Conservation (phyloP, 2,329 filamentous ascomycete genomes). For the Botrytis elliptica region DNA sequence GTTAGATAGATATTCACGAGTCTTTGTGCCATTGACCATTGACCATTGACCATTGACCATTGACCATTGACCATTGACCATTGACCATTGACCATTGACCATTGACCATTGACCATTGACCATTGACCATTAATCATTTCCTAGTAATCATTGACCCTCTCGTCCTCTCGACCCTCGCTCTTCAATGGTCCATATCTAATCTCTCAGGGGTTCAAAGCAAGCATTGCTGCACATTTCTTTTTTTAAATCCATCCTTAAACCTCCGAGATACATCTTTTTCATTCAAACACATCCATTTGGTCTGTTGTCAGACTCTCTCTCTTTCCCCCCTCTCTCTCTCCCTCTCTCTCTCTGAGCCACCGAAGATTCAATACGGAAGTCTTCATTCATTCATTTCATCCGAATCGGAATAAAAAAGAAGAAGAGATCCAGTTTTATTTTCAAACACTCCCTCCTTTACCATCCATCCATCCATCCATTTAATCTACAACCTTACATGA, state of each 20-base stretch:
- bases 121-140: no score
- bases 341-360: no score
- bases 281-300: neutral
- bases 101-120: no score
- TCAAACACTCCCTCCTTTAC: neutral
- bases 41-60: no score
- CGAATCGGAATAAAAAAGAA: neutral
- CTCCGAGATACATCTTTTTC: neutral
- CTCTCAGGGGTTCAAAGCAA: slow-evolving; percentile 6
- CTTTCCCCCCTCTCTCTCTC: no score
- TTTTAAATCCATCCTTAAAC: neutral
- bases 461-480: neutral
- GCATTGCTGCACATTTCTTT: neutral
- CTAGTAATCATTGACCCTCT: neutral
- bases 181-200: neutral
- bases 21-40: neutral
- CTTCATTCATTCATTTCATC: no score
- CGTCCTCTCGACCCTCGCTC: neutral
- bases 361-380: neutral
- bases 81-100: no score
- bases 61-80: no score
- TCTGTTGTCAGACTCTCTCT: neutral
- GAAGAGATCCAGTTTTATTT: neutral
- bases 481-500: neutral
- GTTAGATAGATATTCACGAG: neutral